These are phyloP conservation scores for Populus davidiana DNA, from an alignment of 345 rosid genomes.

Conservation along the genomic window DNA sequence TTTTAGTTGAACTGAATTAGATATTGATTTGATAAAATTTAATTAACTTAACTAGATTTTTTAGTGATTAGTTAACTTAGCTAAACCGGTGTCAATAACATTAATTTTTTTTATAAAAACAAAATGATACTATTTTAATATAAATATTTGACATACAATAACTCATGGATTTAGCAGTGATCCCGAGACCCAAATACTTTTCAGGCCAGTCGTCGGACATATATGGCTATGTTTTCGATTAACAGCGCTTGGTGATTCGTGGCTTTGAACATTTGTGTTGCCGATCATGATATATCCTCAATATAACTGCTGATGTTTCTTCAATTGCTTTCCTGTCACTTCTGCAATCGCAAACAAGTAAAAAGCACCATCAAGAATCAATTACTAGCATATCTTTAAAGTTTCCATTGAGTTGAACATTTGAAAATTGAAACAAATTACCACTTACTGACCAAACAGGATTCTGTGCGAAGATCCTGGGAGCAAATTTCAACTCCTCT, in stretches of 20 bases:
- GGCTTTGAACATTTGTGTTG: slow-evolving; percentile 68
- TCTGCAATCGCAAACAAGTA: slow-evolving; percentile 45
- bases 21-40: no score
- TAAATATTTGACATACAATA: no score
- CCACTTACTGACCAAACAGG: slow-evolving; percentile 86
- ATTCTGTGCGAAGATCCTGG: slow-evolving; percentile 60
- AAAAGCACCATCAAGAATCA: slow-evolving; percentile 2
- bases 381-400: neutral
- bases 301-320: slow-evolving; percentile 80
- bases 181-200: no score
- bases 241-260: slow-evolving; percentile 69
- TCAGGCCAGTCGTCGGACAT: no score
- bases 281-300: slow-evolving; percentile 74
- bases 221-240: slow-evolving; percentile 2
- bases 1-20: no score
- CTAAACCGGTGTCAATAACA: no score
- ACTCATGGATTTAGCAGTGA: no score
- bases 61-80: no score
- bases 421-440: slow-evolving; percentile 22
- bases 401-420: neutral
- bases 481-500: slow-evolving; percentile 63
- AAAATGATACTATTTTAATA: no score
- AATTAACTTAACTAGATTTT: no score
- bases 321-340: slow-evolving; percentile 88
- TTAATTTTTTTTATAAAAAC: no score